A percentile compares a stretch with the other conserved stretches of the same genome.
Conservation (phyloP, 1,284 basidiomycete species). For the Naganishia sp. region DNA sequence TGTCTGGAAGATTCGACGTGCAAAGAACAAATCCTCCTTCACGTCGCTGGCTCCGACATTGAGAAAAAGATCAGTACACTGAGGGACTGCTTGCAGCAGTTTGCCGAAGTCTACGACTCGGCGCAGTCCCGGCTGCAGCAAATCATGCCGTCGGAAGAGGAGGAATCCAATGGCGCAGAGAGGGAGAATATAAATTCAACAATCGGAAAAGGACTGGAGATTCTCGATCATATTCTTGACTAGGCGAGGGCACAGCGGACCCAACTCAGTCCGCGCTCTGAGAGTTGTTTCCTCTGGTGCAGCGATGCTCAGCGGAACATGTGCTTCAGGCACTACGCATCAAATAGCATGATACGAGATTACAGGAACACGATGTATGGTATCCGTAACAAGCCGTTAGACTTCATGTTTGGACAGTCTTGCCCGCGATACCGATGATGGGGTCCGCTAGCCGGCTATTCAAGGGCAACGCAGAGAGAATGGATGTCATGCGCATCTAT, state of each 20-base stretch:
- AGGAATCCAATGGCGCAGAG: not conserved
- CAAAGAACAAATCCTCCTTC: not conserved
- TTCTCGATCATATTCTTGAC: not conserved
- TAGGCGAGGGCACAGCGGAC: not conserved
- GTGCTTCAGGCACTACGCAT: too few relatives aligned
- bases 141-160: slow-evolving; percentile 4
- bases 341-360: too few relatives aligned
- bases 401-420: too few relatives aligned
- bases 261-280: too few relatives aligned
- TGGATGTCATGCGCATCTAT: too few relatives aligned
- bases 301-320: too few relatives aligned
- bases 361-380: too few relatives aligned
- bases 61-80: slow-evolving; percentile 8
- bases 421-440: too few relatives aligned
- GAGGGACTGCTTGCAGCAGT: slow-evolving; percentile 19
- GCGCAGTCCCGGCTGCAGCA: slow-evolving; percentile 19
- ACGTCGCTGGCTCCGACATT: not conserved
- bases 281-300: too few relatives aligned
- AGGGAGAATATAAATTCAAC: slow-evolving; percentile 2
- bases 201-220: not conserved
- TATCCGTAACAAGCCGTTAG: too few relatives aligned
- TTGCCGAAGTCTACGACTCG: slow-evolving; percentile 23
- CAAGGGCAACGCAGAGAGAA: too few relatives aligned
- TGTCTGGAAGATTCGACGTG: not conserved
- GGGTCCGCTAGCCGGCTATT: too few relatives aligned